Evolutionary conservation across 179 eudicot species (phyloP), one percentile per base, ranked within the genome.

Genomic region (Amaranthus tricolor): DNA sequence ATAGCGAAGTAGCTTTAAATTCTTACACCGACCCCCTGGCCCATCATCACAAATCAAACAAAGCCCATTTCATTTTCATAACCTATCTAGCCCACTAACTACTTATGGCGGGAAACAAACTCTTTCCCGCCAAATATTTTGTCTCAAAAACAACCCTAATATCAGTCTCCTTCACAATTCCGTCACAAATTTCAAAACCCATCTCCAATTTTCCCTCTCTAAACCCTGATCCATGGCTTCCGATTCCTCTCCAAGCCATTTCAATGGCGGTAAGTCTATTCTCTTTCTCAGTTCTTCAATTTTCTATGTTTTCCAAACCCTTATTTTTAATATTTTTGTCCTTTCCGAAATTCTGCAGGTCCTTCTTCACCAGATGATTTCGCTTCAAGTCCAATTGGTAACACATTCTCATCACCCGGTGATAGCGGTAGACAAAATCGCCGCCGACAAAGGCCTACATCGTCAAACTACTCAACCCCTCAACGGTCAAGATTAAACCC

Each of bases 361-460:
- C 92, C 97, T 44, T 87, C 96, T 2, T 90, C 98, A 0, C 98
- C 93, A 1, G 96, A 90, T 31, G 92, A 85, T 14, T 81, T 84
- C 68, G 73, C 84, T 40, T 88, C 98, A 17, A 94, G 98, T 77
- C 96, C 97, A 53, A 89, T 94, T 58, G 91, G 86, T 6, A 90
- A 92, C 86, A 89, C 97, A 0, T 65, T 73, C 71, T 94, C 97
- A 4, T 84, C 96, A 1, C 98, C 98, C 2, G 89, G 87, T 16
- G 66, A 68, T 17, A 56, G 74, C 7, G 49, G 66, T 15, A 87
- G 86, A 15, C 68, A 74, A 6, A 73, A 71, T 19, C 86, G 90
- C 4, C 84, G 86, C 19, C 81, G 91, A 4, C 80, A n/a, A 19
- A 61, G 84, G 9, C 53, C 82, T 85, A 3, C 87, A 84, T 5